These are phyloP conservation scores for Deuterostichococcus epilithicus DNA, from an alignment of 139 green algal species.

Conservation along the genomic window DNA sequence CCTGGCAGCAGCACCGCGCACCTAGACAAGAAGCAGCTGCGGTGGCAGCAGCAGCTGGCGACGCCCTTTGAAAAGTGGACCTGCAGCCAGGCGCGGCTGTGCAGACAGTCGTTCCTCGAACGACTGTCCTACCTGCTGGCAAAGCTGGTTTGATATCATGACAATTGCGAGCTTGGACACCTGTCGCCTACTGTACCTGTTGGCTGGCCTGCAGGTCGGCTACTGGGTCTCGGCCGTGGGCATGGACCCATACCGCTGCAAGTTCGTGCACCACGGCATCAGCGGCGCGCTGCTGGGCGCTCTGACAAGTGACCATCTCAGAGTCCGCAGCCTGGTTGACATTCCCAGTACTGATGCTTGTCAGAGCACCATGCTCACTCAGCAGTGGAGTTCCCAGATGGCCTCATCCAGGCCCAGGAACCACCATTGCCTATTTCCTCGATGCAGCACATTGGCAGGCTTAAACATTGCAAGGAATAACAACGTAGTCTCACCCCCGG, in stretches of 20 bases:
- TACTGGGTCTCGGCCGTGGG: slow-evolving; percentile 64
- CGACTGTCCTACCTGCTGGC: too few relatives aligned
- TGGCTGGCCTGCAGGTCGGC: slow-evolving; percentile 38
- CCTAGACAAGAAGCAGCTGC: neutral
- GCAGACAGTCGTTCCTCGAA: neutral
- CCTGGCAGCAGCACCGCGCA: neutral
- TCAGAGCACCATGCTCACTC: too few relatives aligned
- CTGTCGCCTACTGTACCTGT: neutral
- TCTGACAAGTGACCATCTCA: slow-evolving; percentile 50
- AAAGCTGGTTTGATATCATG: too few relatives aligned
- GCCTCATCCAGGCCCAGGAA: too few relatives aligned
- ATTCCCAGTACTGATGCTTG: too few relatives aligned
- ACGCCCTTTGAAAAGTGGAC: neutral
- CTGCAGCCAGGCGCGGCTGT: neutral
- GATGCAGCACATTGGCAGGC: too few relatives aligned
- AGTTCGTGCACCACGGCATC: slow-evolving; percentile 65
- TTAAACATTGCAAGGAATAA: too few relatives aligned
- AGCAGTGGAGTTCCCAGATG: too few relatives aligned
- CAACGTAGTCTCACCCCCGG: too few relatives aligned
- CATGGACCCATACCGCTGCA: slow-evolving; percentile 64
- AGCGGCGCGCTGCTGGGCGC: slow-evolving; percentile 53
- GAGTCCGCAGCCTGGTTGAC: too few relatives aligned
- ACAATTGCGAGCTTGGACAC: too few relatives aligned
- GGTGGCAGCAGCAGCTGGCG: neutral
- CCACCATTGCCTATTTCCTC: too few relatives aligned